These are phyloP conservation scores for Friedmanniomyces endolithicus DNA, from an alignment of 495 filamentous ascomycete genomes.

Conservation along the genomic window DNA sequence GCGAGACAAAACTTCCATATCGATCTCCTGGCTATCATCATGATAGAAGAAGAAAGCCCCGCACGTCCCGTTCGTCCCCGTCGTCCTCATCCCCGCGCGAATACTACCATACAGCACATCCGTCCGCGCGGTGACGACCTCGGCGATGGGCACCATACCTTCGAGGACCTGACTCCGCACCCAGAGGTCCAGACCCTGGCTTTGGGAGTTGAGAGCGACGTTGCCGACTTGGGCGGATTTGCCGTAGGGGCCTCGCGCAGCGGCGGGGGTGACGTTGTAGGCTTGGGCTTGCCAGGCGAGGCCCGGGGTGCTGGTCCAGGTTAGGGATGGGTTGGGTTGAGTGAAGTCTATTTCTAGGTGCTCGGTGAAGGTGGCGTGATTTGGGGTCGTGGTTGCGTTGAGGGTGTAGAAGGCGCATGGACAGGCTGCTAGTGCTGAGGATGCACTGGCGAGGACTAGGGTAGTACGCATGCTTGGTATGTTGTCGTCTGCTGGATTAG, in stretches of 20 bases:
- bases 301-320: constrained; percentile 33
- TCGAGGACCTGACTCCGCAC: constrained; percentile 37
- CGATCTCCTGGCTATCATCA: constrained; percentile 69
- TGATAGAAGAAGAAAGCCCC: constrained; percentile 71
- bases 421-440: not conserved
- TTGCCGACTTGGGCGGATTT: constrained; percentile 46
- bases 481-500: not conserved
- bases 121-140: constrained; percentile 43
- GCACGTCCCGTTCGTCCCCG: constrained; percentile 50
- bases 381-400: constrained; percentile 26
- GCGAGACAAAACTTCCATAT: constrained; percentile 59
- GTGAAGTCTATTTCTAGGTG: constrained; percentile 57
- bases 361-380: constrained; percentile 47
- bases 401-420: constrained; percentile 48
- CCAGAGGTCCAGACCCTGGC: constrained; percentile 40
- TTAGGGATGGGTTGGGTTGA: constrained; percentile 27
- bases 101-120: constrained; percentile 57
- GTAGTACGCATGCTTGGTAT: not conserved
- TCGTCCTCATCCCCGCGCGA: constrained; percentile 51
- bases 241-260: constrained; percentile 51
- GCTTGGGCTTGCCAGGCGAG: constrained; percentile 48
- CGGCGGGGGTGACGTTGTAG: constrained; percentile 45
- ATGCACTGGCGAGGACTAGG: not conserved
- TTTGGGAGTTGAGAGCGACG: constrained; percentile 32
- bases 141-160: constrained; percentile 45